Percentiles rank a stretch among this genome's conserved stretches.
Evolutionary conservation across 176 grass and related monocot genomes (phyloP).

Genomic region (Leersia perrieri): DNA sequence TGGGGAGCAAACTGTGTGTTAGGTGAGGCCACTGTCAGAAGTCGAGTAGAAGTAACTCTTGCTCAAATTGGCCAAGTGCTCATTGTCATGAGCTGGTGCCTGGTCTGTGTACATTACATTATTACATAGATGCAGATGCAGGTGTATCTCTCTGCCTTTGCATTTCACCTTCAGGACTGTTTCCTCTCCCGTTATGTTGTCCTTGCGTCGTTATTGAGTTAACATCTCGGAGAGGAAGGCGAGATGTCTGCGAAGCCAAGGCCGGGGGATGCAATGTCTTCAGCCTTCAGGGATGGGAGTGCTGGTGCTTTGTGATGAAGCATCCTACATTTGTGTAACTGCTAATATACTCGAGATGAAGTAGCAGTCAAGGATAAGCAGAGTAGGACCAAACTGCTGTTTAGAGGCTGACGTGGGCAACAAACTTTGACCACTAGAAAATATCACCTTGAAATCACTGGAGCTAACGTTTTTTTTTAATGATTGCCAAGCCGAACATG

Average conservation of each 20-base stretch:
- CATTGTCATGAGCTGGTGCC: conserved; percentile 18
- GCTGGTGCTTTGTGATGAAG: background rate
- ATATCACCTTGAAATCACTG: background rate
- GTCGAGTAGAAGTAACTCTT: conserved; percentile 57
- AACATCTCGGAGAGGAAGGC: conserved; percentile 7
- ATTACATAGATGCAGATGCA: no score
- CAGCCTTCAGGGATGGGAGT: background rate
- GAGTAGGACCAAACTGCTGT: background rate
- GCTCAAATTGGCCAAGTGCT: conserved; percentile 14
- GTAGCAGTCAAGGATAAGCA: conserved; percentile 33
- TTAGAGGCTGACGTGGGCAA: background rate
- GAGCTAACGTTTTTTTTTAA: background rate
- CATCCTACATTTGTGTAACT: background rate
- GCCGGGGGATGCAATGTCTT: background rate
- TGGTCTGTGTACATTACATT: background rate
- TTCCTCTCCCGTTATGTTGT: background rate
- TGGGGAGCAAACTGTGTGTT: background rate
- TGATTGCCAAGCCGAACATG: background rate
- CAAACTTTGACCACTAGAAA: background rate
- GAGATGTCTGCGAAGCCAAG: background rate
- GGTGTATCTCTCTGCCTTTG: background rate
- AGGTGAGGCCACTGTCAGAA: background rate
- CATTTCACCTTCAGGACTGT: background rate
- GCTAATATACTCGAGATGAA: background rate
- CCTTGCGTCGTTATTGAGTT: background rate